Evolutionary conservation across 345 rosid species (phyloP).

Genomic region (Limnanthes douglasii): DNA sequence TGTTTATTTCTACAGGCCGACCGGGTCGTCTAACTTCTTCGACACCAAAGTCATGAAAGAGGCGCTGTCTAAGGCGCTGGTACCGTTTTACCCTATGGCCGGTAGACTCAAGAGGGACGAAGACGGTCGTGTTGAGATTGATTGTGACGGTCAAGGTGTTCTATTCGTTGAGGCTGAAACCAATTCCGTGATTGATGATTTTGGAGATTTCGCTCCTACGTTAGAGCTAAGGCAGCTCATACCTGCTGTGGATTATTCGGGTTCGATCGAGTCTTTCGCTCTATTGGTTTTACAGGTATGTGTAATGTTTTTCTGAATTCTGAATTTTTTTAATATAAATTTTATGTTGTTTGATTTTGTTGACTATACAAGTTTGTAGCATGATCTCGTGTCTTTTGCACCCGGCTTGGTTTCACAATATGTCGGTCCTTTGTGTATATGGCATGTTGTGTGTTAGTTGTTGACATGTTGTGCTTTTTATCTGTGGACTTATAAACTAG

Average conservation of each 20-base stretch:
- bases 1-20: conserved; percentile 82
- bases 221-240: conserved; percentile 71
- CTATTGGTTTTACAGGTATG: conserved; percentile 82
- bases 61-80: conserved; percentile 59
- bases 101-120: conserved; percentile 54
- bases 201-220: conserved; percentile 86
- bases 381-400: too few relatives aligned
- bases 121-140: conserved; percentile 87
- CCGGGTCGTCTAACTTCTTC: conserved; percentile 46
- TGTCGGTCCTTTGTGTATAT: too few relatives aligned
- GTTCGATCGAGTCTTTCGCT: conserved; percentile 54
- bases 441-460: neutral
- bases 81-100: conserved; percentile 94
- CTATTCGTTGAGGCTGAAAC: conserved; percentile 78
- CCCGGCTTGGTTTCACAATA: too few relatives aligned
- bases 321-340: neutral
- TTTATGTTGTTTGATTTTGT: neutral
- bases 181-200: conserved; percentile 43
- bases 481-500: too few relatives aligned
- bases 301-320: neutral
- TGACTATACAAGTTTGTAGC: too few relatives aligned
- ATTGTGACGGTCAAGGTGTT: conserved; percentile 78
- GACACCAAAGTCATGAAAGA: conserved; percentile 43
- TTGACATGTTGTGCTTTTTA: neutral
- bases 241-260: conserved; percentile 76